Base-by-base conservation (phyloP, 1,284 basidiomycete genomes). In the Inonotus hispidus region DNA sequence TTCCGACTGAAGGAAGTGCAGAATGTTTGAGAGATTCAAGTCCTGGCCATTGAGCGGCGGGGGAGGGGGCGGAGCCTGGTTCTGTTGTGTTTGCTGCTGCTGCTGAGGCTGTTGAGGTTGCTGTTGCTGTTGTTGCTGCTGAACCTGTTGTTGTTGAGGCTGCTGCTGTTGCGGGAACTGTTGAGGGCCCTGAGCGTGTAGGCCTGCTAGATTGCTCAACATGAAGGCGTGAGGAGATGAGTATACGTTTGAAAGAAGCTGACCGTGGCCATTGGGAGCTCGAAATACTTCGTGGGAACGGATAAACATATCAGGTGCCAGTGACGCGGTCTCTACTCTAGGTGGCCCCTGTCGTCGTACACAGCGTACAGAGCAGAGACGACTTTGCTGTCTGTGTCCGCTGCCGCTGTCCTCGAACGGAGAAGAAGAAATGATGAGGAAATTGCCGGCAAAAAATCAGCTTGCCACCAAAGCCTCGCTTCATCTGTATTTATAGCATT, bases 1-100 rank as follows among this genome's bases (percentile, higher is more conserved):
- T 81, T 99, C 97, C 57, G 92, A 93, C 77, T 99, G 97, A 53
- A 99, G 82, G 74, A 95, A 98, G 77, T 99, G 96, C 63, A 99
- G 82, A 61, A 98, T 94, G 71, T 88, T 92, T 8, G 95, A 95
- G 62, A 99, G 87, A 47, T 92, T 96, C 75, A 92, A 93, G 75
- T 94, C 92, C 71, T 92, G 87, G 66, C 88, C 88, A 70, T 87
- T 90, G 73, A 87, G 85, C 29, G 85, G 89, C 47, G 87, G 85
- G 13, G 82, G 87, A 6, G 84, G 84, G 13, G 87, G 89, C 59
- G 88, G 85, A 66, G 79, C 76, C 68, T 79, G 81, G 27, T 70
- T 71, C 68, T 84, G 84, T 66, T 83, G 83, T 63, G 77, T 77
- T 63, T 78, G 76, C 49, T 77, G 79, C 59, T 78, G 79, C 29